Percentiles rank a stretch among this genome's conserved stretches.
Conservation (phyloP, 2,329 filamentous ascomycete species). For the Myriosclerotinia curreyana region DNA sequence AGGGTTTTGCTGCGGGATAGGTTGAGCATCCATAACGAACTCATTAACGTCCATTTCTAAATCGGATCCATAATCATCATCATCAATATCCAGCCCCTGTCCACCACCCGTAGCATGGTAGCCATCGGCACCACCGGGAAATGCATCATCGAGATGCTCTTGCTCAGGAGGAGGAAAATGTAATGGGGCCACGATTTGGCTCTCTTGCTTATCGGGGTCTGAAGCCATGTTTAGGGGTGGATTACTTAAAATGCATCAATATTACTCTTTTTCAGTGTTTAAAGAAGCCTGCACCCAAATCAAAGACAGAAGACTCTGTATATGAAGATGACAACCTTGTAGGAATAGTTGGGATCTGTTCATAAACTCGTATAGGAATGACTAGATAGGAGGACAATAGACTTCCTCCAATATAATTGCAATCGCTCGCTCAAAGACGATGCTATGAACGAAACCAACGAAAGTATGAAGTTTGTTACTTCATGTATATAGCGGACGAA, state of each 20-base stretch:
- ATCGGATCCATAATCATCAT: not conserved
- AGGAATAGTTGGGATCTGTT: not conserved
- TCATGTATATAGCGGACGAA: not conserved
- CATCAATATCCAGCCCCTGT: not conserved
- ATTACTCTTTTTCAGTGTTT: not conserved
- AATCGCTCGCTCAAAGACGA: not conserved
- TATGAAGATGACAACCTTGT: not conserved
- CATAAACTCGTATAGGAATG: not conserved
- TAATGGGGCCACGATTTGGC: conserved; percentile 21
- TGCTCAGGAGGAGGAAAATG: conserved; percentile 1
- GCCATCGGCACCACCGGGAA: not conserved
- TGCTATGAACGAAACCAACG: too few species aligned
- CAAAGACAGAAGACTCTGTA: not conserved
- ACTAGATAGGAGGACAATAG: not conserved
- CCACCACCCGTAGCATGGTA: not conserved
- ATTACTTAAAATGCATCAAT: not conserved
- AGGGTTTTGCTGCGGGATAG: not conserved
- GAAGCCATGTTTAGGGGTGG: conserved; percentile 6
- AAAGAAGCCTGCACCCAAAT: not conserved
- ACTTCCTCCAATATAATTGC: not conserved
- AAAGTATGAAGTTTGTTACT: not conserved
- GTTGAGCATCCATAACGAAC: not conserved
- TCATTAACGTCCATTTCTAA: not conserved
- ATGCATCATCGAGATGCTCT: not conserved
- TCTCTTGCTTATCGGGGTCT: conserved; percentile 23